Base-by-base conservation (phyloP, 495 filamentous ascomycete species). In the Aspergillus asperescens region DNA sequence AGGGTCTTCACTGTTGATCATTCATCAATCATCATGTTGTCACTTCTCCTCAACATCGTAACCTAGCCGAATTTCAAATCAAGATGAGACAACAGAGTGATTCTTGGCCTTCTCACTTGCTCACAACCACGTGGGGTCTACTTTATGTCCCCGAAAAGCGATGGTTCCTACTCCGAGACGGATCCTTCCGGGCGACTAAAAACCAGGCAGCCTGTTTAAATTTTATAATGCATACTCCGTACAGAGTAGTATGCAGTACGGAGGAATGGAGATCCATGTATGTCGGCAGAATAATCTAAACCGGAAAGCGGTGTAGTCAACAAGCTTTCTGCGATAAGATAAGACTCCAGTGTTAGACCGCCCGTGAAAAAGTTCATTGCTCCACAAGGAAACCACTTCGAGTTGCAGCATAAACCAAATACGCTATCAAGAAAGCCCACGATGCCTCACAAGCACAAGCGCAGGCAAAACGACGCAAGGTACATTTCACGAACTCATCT, bases 361-460 rank as follows among this genome's bases (percentile, higher is more conserved):
- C 32, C 42, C 25, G 28, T 22, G 24, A 49, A 49, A 52, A 55
- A 46, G 46, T 42, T 19, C 22, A 23, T 19, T 18, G 7, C 32
- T 23, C 25, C 13, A 53, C 25, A 46, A 18, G n/a, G n/a, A n/a
- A n/a, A n/a, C n/a, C n/a, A n/a, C n/a, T n/a, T n/a, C n/a, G n/a
- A n/a, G n/a, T n/a, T n/a, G n/a, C n/a, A n/a, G n/a, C n/a, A n/a
- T n/a, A n/a, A n/a, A n/a, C n/a, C n/a, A n/a, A n/a, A n/a, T n/a
- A n/a, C n/a, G n/a, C n/a, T n/a, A 31, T 27, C 18, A 27, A n/a
- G 29, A 44, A 44, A 57, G 46, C 15, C 49, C 67, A 76, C 37
- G 48, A 93, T 93, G 88, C 88, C 88, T 72, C 87, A 91, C 75
- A 93, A 92, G 67, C 88, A 93, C 65, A 89, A 85, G 64, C 42